Percentiles rank a stretch among this genome's conserved stretches.
Conservation (phyloP, 257 asterid species). For the Solanum virginianum region DNA sequence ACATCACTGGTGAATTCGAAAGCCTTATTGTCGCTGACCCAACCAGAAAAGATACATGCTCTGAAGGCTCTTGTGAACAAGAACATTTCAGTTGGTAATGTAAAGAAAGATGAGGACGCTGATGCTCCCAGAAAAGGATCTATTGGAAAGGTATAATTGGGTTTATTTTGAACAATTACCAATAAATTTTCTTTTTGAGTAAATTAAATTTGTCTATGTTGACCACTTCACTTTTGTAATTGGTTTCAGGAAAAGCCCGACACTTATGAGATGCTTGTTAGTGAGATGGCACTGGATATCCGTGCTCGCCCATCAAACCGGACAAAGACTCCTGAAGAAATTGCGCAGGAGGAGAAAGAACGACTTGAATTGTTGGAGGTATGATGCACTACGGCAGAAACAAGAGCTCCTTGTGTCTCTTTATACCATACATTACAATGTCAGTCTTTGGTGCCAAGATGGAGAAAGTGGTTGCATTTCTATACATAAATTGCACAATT, state of each 20-base stretch:
- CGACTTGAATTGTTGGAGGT: constrained; percentile 87
- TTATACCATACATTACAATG: neutral
- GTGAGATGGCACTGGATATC: constrained; percentile 72
- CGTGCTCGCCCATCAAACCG: constrained; percentile 93
- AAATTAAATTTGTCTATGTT: neutral
- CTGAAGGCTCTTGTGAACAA: constrained; percentile 53
- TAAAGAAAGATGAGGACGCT: constrained; percentile 26
- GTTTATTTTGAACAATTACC: neutral
- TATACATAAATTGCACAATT: neutral
- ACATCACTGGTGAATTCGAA: constrained; percentile 62
- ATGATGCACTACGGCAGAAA: neutral
- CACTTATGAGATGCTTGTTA: constrained; percentile 54
- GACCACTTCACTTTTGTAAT: neutral
- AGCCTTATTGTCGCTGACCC: constrained; percentile 59
- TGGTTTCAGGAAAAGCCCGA: constrained; percentile 66
- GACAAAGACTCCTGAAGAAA: constrained; percentile 83
- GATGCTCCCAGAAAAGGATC: constrained; percentile 19
- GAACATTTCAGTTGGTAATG: constrained; percentile 24
- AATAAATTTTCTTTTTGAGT: neutral
- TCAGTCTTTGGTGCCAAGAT: neutral
- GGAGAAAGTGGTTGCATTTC: neutral
- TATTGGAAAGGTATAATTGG: constrained; percentile 27
- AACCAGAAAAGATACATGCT: constrained; percentile 71
- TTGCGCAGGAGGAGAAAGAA: constrained; percentile 95
- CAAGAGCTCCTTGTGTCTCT: neutral